Percentiles rank a stretch among this genome's conserved stretches.
Evolutionary conservation across 1,139 yeast species (phyloP).

Genomic region (Geotrichum europaeum): DNA sequence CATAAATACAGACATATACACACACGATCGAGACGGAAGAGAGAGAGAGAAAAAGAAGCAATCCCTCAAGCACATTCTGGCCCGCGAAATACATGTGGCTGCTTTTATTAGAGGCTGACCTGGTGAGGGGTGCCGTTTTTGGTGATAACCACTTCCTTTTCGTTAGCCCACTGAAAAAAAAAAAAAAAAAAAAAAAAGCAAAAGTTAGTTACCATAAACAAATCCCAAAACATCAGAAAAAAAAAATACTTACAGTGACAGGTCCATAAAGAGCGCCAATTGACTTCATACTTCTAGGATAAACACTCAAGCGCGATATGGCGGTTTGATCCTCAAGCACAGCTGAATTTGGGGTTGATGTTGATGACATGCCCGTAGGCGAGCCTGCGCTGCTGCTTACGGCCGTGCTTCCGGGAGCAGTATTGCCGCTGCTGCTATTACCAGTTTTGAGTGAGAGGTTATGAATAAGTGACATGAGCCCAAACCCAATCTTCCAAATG

Average conservation of each 20-base stretch:
- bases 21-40: too few species aligned
- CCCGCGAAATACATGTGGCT: background rate
- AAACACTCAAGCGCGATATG: constrained; percentile 3
- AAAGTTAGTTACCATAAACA: too few species aligned
- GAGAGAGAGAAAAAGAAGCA: too few species aligned
- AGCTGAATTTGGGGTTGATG: background rate
- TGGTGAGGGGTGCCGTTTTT: background rate
- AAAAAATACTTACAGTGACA: background rate
- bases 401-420: background rate
- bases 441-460: constrained; percentile 7
- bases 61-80: too few species aligned
- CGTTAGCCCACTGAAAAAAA: background rate
- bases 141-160: background rate
- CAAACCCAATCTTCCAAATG: constrained; percentile 21
- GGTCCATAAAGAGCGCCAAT: background rate
- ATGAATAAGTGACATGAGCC: constrained; percentile 20
- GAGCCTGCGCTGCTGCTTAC: background rate
- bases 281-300: constrained; percentile 7
- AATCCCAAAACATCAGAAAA: background rate
- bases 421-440: background rate
- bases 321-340: constrained; percentile 11
- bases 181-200: background rate
- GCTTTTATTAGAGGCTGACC: background rate
- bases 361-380: background rate
- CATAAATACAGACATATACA: too few species aligned